phyloP scores from a whole-genome alignment of 192 early-diverging fungal species.

The Coemansia biformis region DNA sequence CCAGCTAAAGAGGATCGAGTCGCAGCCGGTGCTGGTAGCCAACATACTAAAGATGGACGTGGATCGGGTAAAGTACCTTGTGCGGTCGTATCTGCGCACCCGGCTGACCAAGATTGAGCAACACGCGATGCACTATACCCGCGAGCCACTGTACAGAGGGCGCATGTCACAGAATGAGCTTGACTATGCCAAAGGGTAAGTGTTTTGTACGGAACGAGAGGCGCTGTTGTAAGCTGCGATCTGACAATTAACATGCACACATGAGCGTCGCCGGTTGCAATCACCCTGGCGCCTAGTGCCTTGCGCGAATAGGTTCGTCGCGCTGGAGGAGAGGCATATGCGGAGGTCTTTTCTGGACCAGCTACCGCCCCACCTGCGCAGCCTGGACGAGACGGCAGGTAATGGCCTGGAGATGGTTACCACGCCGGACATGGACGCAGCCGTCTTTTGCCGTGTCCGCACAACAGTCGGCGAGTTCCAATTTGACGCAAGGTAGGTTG shows the following conservation, averaged over 20 bases:
- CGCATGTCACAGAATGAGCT: constrained; percentile 38
- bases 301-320: constrained; percentile 34
- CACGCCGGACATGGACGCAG: constrained; percentile 35
- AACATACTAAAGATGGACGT: constrained; percentile 43
- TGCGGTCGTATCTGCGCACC: constrained; percentile 45
- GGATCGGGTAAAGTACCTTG: constrained; percentile 41
- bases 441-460: constrained; percentile 46
- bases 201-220: too few species aligned
- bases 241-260: too few species aligned
- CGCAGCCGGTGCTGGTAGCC: constrained; percentile 16
- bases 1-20: constrained; percentile 22
- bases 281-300: too few species aligned
- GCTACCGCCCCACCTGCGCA: constrained; percentile 39
- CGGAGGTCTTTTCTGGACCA: constrained; percentile 46
- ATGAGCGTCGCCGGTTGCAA: too few species aligned
- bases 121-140: constrained; percentile 22
- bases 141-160: constrained; percentile 15
- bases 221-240: too few species aligned
- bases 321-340: constrained; percentile 27
- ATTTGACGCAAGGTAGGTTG: constrained; percentile 37
- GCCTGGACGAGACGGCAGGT: constrained; percentile 23
- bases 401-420: constrained; percentile 41
- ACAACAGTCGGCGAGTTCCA: constrained; percentile 43
- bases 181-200: constrained; percentile 43
- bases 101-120: constrained; percentile 34